phyloP scores from a whole-genome alignment of 1,284 basidiomycete species.

The Cutaneotrichosporon sp. region DNA sequence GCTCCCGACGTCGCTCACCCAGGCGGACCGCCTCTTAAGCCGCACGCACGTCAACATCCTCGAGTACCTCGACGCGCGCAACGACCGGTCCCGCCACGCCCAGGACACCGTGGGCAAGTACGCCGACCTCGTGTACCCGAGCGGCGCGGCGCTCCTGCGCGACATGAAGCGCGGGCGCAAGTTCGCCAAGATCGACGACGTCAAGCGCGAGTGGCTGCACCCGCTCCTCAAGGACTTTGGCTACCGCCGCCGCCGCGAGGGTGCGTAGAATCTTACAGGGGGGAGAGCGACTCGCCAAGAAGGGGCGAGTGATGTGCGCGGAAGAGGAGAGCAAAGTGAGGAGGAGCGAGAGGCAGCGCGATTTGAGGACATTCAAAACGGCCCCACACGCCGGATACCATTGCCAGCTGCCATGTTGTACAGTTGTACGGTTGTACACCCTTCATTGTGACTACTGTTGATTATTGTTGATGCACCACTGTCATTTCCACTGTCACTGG shows the following conservation, averaged over 20 bases:
- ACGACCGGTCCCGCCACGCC: slow-evolving; percentile 7
- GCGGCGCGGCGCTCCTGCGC: slow-evolving; percentile 24
- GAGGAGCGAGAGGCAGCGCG: neutral
- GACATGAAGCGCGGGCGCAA: slow-evolving; percentile 27
- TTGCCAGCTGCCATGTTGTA: neutral
- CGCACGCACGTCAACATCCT: slow-evolving; percentile 44
- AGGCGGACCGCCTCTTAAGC: slow-evolving; percentile 37
- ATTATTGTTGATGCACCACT: neutral
- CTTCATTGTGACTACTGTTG: neutral
- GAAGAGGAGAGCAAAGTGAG: neutral
- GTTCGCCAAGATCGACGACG: slow-evolving; percentile 25
- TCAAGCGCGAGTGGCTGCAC: slow-evolving; percentile 43
- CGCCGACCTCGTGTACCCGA: slow-evolving; percentile 32
- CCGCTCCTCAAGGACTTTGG: slow-evolving; percentile 45
- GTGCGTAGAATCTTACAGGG: neutral
- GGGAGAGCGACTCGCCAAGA: too few relatives aligned
- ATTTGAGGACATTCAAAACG: neutral
- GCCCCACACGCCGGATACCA: neutral
- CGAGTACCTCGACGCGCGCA: slow-evolving; percentile 41
- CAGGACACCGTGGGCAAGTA: slow-evolving; percentile 14
- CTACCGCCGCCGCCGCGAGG: slow-evolving; percentile 11
- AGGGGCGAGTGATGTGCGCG: neutral
- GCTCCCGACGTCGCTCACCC: slow-evolving; percentile 36
- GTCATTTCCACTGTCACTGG: neutral
- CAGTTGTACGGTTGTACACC: neutral